A percentile compares a stretch with the other conserved stretches of the same genome.
These are phyloP conservation scores for Pulveroboletus sp. DNA, from an alignment of 1,284 basidiomycete genomes.

Conservation along the genomic window DNA sequence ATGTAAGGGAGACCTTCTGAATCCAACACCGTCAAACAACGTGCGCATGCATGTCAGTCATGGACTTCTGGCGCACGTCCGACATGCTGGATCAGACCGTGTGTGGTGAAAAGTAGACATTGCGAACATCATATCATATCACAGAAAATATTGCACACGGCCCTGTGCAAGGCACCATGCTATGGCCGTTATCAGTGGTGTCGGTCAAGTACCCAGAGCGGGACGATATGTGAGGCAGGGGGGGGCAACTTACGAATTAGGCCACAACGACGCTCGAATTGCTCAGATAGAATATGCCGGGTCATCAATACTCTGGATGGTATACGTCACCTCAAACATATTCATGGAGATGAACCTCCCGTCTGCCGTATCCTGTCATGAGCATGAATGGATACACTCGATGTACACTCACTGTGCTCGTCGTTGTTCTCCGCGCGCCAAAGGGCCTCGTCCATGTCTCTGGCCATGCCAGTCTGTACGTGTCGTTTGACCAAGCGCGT, in stretches of 20 bases:
- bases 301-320: conserved; percentile 28
- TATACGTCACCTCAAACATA: conserved; percentile 22
- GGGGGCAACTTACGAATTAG: neutral
- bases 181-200: too few species aligned
- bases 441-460: conserved; percentile 59
- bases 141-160: too few species aligned
- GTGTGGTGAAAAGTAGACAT: too few species aligned
- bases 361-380: conserved; percentile 14
- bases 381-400: neutral
- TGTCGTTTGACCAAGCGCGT: conserved; percentile 71
- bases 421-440: conserved; percentile 75
- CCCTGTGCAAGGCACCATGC: too few species aligned
- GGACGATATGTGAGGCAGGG: too few species aligned
- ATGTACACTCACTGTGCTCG: conserved; percentile 58
- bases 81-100: too few species aligned
- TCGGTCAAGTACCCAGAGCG: too few species aligned
- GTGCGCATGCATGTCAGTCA: too few species aligned
- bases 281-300: conserved; percentile 11
- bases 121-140: too few species aligned
- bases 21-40: too few species aligned
- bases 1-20: too few species aligned
- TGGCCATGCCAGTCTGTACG: conserved; percentile 70
- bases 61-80: too few species aligned
- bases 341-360: conserved; percentile 20
- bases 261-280: neutral